Base-by-base conservation (phyloP, 345 rosid genomes). In the Bruguiera gymnorhiza region DNA sequence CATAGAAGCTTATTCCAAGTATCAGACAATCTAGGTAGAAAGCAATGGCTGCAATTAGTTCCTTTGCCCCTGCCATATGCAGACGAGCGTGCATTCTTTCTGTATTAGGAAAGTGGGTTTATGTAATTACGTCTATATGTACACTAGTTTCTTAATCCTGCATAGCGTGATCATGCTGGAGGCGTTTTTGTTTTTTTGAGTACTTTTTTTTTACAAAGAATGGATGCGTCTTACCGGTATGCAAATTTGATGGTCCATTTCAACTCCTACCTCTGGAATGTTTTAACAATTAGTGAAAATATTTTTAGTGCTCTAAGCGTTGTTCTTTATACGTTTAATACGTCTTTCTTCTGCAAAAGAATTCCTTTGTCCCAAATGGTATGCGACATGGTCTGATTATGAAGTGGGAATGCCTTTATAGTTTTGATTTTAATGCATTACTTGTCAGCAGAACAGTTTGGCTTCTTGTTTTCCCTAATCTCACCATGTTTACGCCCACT, bases 21-120 rank as follows among this genome's bases (percentile, higher is more conserved):
- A 68, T 92, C 99, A 3, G 99, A 97, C 80, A 95, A 75, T 10
- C 99, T 97, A 51, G 97, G 97, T 34, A 92, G 82, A 74, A 97
- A 95, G 97, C 97, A 91, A 70, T 94, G 98, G 89, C 88, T 85
- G 60, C 98, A 91, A 20, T 93, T 97, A 1, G 64, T 69, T 16
- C 76, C 80, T 8, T 66, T 58, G 20, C 68, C 52, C 16, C 86
- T 85, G 23, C 89, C 69, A 67, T 85, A 90, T 0, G 67, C 71
- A 0, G 88, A 77, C 0, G 99, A 97, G 64, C 91, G 99, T 0
- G 87, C 99, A 61, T 76, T 75, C 27, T 72, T 76, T 36, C 76
- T 21, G 29, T 66, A 67, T 0, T 74, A 70, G 11, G 82, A 79
- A 5, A 87, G 90, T 32, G 8, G 1, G 37, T 34, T 34, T 34